Evolutionary conservation across 2,329 filamentous ascomycete genomes (phyloP).

Genomic region (Aureobasidium sp.): DNA sequence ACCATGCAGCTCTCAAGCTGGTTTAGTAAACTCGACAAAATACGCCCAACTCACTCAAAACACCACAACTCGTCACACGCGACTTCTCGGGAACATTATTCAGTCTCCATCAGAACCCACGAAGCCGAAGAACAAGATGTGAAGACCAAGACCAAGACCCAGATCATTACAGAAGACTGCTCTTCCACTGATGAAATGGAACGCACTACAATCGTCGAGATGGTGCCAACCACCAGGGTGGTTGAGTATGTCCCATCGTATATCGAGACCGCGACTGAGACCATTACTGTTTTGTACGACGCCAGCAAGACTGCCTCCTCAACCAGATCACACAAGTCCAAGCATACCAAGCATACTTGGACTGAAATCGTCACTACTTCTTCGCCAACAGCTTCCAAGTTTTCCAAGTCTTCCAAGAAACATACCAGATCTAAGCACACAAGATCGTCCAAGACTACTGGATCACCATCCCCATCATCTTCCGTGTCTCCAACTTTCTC

Average conservation of each 20-base stretch:
- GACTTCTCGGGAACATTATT: not conserved
- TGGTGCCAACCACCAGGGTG: not conserved
- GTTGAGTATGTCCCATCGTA: not conserved
- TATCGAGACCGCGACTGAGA: too few species aligned
- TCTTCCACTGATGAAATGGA: not conserved
- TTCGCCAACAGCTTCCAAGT: not conserved
- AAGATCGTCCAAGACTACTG: not conserved
- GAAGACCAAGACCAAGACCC: not conserved
- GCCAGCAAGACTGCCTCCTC: not conserved
- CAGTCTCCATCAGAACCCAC: not conserved
- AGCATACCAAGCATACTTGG: not conserved
- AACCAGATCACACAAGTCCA: not conserved
- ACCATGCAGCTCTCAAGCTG: not conserved
- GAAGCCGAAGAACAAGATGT: not conserved
- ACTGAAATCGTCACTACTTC: not conserved
- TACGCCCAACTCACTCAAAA: too few species aligned
- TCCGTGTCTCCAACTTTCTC: not conserved
- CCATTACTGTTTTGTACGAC: not conserved
- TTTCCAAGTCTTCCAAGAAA: not conserved
- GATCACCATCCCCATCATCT: not conserved
- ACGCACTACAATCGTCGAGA: not conserved
- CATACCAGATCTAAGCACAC: not conserved
- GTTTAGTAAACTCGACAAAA: not conserved
- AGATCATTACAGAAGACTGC: not conserved
- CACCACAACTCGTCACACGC: not conserved